A percentile compares a stretch with the other conserved stretches of the same genome.
These are phyloP conservation scores for Fusarium sulawesiense DNA, from an alignment of 2,329 filamentous ascomycete genomes.

Conservation along the genomic window DNA sequence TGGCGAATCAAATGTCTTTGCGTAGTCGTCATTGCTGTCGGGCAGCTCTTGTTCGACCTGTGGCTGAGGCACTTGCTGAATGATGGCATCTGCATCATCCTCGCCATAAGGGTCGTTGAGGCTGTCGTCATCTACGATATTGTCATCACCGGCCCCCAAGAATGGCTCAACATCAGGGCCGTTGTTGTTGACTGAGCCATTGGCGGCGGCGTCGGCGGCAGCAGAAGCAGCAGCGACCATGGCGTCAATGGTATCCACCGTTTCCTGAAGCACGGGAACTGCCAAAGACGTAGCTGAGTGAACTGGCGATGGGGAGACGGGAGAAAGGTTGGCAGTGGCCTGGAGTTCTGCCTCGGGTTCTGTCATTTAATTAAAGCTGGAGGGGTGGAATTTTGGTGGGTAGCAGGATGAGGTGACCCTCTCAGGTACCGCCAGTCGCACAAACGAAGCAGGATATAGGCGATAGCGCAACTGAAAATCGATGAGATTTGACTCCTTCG, in stretches of 20 bases:
- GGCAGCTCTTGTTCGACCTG: constrained; percentile 47
- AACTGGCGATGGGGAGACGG: constrained; percentile 62
- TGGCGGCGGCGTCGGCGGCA: constrained; percentile 46
- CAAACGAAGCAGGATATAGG: constrained; percentile 33
- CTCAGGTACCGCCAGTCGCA: constrained; percentile 33
- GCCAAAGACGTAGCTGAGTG: constrained; percentile 60
- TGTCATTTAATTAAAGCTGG: constrained; percentile 55
- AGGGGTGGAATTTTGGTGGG: constrained; percentile 26
- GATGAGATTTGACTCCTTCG: constrained; percentile 31
- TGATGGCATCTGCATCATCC: constrained; percentile 48
- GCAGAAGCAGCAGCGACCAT: constrained; percentile 55
- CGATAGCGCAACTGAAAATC: constrained; percentile 31
- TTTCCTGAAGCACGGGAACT: constrained; percentile 64
- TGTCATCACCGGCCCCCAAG: constrained; percentile 52
- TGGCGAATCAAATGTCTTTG: constrained; percentile 63
- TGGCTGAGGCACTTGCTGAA: constrained; percentile 43
- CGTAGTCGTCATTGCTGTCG: constrained; percentile 61
- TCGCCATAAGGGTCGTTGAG: constrained; percentile 61
- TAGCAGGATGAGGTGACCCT: constrained; percentile 31
- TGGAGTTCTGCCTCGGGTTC: constrained; percentile 58
- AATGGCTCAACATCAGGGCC: constrained; percentile 50
- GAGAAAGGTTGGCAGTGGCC: constrained; percentile 65
- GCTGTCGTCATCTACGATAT: constrained; percentile 60
- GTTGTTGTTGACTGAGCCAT: constrained; percentile 48
- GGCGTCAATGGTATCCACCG: constrained; percentile 62